These are phyloP conservation scores for Talaromyces adpressus DNA, from an alignment of 495 filamentous ascomycete species.

Conservation along the genomic window DNA sequence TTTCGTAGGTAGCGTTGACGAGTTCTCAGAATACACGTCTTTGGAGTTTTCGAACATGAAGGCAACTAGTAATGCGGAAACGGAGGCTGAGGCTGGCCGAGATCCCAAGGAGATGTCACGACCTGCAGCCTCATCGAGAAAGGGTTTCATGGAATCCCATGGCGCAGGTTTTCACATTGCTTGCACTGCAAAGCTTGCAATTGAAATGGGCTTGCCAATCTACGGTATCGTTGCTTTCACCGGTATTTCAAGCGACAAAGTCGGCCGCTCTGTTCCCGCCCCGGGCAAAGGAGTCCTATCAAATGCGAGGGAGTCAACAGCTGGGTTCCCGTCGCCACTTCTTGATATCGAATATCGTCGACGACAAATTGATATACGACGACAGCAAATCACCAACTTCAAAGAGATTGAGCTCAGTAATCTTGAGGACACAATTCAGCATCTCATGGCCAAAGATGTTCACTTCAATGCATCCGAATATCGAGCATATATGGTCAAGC, in stretches of 20 bases:
- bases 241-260: background rate
- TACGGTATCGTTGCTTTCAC: constrained; percentile 13
- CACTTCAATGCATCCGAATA: constrained; percentile 2
- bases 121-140: background rate
- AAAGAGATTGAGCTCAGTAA: background rate
- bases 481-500: background rate
- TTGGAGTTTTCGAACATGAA: constrained; percentile 18
- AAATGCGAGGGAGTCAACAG: constrained; percentile 9
- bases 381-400: background rate
- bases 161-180: constrained; percentile 17
- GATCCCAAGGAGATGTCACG: background rate
- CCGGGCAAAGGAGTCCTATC: constrained; percentile 14
- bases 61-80: constrained; percentile 12
- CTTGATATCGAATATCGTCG: constrained; percentile 13
- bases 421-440: background rate
- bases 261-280: background rate
- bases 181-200: constrained; percentile 13
- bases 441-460: background rate
- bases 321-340: constrained; percentile 3
- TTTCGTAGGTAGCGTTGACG: constrained; percentile 15
- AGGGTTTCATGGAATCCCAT: background rate
- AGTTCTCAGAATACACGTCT: constrained; percentile 13
- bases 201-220: constrained; percentile 19
- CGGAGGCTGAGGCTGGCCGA: constrained; percentile 8
- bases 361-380: constrained; percentile 5